Conservation (phyloP, 345 rosid species). For the Psidium guajava region DNA sequence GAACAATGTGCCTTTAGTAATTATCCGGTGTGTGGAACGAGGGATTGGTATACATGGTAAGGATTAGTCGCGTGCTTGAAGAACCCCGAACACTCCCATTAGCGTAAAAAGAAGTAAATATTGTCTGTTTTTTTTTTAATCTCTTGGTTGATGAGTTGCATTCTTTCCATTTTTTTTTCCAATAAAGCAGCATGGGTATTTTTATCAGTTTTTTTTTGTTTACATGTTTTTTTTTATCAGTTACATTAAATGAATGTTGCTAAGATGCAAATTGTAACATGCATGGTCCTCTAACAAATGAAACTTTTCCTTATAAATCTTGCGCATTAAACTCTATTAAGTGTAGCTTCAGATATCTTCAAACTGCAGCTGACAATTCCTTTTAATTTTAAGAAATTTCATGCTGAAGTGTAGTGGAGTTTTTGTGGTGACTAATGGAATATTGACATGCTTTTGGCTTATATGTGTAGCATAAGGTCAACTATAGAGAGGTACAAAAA, state of each 20-base stretch:
- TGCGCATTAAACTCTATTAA: background rate
- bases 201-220: background rate
- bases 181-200: background rate
- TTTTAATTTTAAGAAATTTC: background rate
- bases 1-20: background rate
- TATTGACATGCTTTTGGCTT: background rate
- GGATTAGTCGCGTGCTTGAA: background rate
- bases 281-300: background rate
- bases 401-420: background rate
- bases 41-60: background rate
- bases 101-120: background rate
- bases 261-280: background rate
- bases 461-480: slow-evolving; percentile 51
- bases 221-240: background rate
- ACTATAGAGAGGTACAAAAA: slow-evolving; percentile 94
- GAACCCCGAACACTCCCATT: rapidly evolving
- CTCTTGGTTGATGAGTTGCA: background rate
- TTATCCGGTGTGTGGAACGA: background rate
- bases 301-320: background rate
- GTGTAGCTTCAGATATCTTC: background rate
- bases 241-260: background rate
- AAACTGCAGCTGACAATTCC: background rate
- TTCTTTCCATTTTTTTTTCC: background rate
- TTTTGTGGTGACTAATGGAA: background rate
- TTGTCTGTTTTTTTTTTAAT: background rate